A percentile compares a stretch with the other conserved stretches of the same genome.
Evolutionary conservation across 768 basidiomycete species (phyloP).

Genomic region (Auricularia cornea): DNA sequence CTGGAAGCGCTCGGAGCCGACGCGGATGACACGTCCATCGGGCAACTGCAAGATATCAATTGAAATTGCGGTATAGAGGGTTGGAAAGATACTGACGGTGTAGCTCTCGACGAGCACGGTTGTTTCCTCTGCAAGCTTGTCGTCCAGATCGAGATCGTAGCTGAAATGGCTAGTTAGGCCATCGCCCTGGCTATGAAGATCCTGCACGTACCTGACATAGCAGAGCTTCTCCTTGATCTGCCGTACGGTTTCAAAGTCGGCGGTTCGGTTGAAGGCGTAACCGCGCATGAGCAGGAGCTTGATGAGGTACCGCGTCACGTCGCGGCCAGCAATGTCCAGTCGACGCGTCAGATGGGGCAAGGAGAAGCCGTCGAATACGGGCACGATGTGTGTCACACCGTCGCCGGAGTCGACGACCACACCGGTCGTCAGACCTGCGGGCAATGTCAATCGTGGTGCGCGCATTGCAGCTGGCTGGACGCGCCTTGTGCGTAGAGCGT

Average conservation of each 20-base stretch:
- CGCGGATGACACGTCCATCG: conserved; percentile 93
- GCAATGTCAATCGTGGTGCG: background rate
- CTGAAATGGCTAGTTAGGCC: conserved; percentile 29
- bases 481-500: conserved; percentile 97
- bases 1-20: conserved; percentile 96
- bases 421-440: conserved; percentile 92
- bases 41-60: conserved; percentile 51
- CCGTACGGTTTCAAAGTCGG: conserved; percentile 97
- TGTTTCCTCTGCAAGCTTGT: conserved; percentile 88
- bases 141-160: conserved; percentile 95
- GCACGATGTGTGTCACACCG: conserved; percentile 98
- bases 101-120: conserved; percentile 95
- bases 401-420: conserved; percentile 99
- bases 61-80: background rate
- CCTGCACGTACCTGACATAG: conserved; percentile 71
- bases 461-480: conserved; percentile 19
- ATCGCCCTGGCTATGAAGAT: background rate
- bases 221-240: conserved; percentile 99
- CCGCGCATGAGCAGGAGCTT: conserved; percentile 99
- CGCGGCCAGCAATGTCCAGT: conserved; percentile 94
- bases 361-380: conserved; percentile 94
- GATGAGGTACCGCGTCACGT: conserved; percentile 98
- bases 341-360: conserved; percentile 91
- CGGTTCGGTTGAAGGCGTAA: conserved; percentile 99
- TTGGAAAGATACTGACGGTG: conserved; percentile 46